Evolutionary conservation across 345 rosid species (phyloP).

Genomic region (Dovyalis caffra): DNA sequence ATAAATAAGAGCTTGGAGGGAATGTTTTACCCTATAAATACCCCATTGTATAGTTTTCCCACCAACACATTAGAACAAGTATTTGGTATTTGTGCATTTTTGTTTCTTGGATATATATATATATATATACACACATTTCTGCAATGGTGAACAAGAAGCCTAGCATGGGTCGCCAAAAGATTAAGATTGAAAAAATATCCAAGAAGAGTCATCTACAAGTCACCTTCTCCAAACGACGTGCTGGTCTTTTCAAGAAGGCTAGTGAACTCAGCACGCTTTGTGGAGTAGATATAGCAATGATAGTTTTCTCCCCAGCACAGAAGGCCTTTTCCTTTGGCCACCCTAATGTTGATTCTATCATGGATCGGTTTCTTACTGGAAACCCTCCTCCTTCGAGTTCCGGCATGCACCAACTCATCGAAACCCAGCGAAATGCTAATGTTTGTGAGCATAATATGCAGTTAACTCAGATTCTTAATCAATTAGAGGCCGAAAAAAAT

Average conservation of each 20-base stretch:
- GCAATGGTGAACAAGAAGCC: constrained; percentile 14
- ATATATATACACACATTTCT: too few relatives aligned
- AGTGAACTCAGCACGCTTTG: constrained; percentile 54
- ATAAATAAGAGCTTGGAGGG: too few relatives aligned
- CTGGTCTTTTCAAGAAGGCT: constrained; percentile 56
- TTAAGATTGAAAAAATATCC: constrained; percentile 20
- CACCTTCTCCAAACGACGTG: constrained; percentile 58
- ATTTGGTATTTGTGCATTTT: too few relatives aligned
- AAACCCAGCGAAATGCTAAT: constrained; percentile 33
- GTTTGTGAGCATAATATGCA: constrained; percentile 29
- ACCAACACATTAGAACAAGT: too few relatives aligned
- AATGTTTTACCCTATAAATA: too few relatives aligned
- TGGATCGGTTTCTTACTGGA: constrained; percentile 32
- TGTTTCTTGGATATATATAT: too few relatives aligned
- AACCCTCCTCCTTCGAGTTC: constrained; percentile 5
- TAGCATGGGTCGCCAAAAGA: constrained; percentile 33
- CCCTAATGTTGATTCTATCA: constrained; percentile 38
- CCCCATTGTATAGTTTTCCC: too few relatives aligned
- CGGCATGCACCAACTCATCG: constrained; percentile 9
- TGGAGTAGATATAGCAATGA: constrained; percentile 37
- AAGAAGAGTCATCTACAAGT: constrained; percentile 43
- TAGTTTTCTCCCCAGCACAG: constrained; percentile 48
- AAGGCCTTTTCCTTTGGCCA: constrained; percentile 65
- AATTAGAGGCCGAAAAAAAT: constrained; percentile 34
- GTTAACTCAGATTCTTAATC: constrained; percentile 16